Base-by-base conservation (phyloP, 805 yeast genomes). In the Yarrowia keelungensis region DNA sequence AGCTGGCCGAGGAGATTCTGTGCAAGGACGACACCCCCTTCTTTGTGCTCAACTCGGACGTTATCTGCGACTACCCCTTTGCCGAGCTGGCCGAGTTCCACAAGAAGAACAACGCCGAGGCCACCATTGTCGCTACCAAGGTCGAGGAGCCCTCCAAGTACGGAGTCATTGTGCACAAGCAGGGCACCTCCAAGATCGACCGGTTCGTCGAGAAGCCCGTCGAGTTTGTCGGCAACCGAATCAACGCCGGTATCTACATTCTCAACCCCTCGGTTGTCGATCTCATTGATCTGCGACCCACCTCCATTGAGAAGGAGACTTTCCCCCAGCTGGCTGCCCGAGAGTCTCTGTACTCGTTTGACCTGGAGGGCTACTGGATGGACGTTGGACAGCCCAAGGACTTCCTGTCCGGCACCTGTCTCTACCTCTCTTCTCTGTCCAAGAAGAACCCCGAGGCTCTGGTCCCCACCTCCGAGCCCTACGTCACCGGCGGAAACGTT, bases 301-400 rank as follows among this genome's bases (percentile, higher is more conserved):
- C 99, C 75, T 94, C 98, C 67, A 95, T 95, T 76, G 99, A 95
- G 86, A 93, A 93, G 89, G 99, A 95, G 86, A 93, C 98, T 75
- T 95, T 95, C 97, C 99, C 99, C 77, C 83, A 84, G 76, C 87
- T 95, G 76, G 98, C 96, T 74, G 96, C 91, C 82, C 83, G 89
- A 79, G 92, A 89, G 78, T 86, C 89, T 71, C 86, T 95, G 77
- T 95, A 89, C 86, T 93, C 98, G 68, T 95, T 91, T 78, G 99
- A 95, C 82, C 87, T 95, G 78, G 98, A 95, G 85, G 98, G 99
- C 74, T 95, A 88, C 91, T 95, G 99, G 99, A 95, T 95, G 99
- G 99, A 95, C 82, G 98, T 95, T 75, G 99, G 99, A 82, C 99
- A 95, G 86, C 99, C 99, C 86, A 95, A 94, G 87, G 99, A 95